phyloP scores from a whole-genome alignment of 768 basidiomycete genomes.

The Suillus discolor region DNA sequence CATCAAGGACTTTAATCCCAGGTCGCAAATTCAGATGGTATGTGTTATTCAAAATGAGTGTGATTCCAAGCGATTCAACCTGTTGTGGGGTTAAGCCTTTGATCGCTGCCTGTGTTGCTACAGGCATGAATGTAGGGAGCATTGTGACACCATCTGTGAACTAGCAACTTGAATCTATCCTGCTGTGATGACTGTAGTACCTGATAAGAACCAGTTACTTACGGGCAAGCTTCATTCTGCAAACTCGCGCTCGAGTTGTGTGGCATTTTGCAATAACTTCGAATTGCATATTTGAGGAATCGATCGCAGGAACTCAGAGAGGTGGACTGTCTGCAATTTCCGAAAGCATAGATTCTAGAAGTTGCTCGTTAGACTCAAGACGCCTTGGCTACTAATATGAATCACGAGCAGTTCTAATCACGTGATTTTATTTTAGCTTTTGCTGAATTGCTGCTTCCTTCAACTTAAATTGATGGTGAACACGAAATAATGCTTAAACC shows the following conservation, averaged over 20 bases:
- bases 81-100: constrained; percentile 90
- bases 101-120: constrained; percentile 90
- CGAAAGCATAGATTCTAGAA: not conserved
- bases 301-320: not conserved
- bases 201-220: constrained; percentile 27
- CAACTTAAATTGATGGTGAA: not conserved
- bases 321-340: not conserved
- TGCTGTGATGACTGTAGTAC: not conserved
- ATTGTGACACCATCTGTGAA: constrained; percentile 73
- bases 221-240: constrained; percentile 85
- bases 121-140: constrained; percentile 92
- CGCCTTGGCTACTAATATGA: not conserved
- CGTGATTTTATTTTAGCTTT: not conserved
- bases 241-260: constrained; percentile 82
- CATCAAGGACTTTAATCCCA: constrained; percentile 69
- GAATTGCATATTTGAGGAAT: constrained; percentile 63
- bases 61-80: constrained; percentile 78
- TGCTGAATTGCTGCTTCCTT: not conserved
- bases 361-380: not conserved
- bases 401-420: not conserved
- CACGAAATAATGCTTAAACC: constrained; percentile 24
- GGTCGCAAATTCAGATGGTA: constrained; percentile 90
- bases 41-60: constrained; percentile 86
- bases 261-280: constrained; percentile 80
- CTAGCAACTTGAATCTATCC: constrained; percentile 7